Conservation (phyloP, 2,329 filamentous ascomycete species). For the Fusarium begoniae region DNA sequence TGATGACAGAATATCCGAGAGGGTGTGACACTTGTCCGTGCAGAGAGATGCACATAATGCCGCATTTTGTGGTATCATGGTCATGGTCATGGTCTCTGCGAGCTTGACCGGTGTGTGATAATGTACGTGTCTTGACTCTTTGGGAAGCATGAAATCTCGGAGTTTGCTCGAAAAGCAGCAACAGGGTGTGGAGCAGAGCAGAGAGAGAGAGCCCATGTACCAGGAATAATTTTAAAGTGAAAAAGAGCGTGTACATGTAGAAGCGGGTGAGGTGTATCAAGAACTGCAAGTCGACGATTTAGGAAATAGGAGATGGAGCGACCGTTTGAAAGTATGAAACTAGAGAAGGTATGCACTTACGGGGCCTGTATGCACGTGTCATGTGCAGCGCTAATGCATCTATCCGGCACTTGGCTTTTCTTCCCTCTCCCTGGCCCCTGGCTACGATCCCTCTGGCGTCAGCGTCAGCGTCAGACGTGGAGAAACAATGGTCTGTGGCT, state of each 20-base stretch:
- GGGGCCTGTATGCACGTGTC: constrained; percentile 2
- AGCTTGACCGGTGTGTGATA: constrained; percentile 13
- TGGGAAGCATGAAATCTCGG: constrained; percentile 26
- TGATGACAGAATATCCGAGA: neutral
- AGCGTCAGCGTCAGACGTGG: constrained; percentile 3
- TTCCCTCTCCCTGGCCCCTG: neutral
- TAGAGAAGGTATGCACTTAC: constrained; percentile 26
- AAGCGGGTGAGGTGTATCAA: constrained; percentile 38
- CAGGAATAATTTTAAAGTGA: neutral
- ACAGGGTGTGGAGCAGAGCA: constrained; percentile 8
- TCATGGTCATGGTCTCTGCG: neutral
- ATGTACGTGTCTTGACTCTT: constrained; percentile 1
- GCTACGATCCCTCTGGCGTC: constrained; percentile 22
- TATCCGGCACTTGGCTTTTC: constrained; percentile 22
- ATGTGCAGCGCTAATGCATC: constrained; percentile 30
- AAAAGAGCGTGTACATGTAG: neutral
- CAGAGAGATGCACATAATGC: neutral
- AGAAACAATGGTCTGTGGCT: constrained; percentile 1
- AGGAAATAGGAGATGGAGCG: constrained; percentile 35
- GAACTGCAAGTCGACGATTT: constrained; percentile 39
- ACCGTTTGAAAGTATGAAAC: constrained; percentile 32
- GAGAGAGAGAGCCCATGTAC: constrained; percentile 6
- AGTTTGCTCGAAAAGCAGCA: constrained; percentile 26
- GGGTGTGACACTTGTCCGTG: constrained; percentile 12
- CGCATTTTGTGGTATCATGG: constrained; percentile 15